These are phyloP conservation scores for Cryphonectria parasitica DNA, from an alignment of 2,329 filamentous ascomycete genomes.

Conservation along the genomic window DNA sequence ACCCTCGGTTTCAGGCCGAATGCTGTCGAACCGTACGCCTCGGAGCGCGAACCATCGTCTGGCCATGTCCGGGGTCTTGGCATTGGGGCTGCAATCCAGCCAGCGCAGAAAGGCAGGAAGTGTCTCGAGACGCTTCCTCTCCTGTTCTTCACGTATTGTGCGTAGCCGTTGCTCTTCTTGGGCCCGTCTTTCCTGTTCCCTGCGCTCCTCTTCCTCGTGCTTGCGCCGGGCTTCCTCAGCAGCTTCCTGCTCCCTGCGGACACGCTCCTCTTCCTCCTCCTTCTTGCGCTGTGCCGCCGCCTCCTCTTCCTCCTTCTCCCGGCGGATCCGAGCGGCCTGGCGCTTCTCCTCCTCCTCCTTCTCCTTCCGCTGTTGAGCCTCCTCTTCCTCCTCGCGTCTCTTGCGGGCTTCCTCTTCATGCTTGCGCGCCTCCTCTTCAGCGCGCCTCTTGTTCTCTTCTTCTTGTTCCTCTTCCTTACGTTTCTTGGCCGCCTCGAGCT, in stretches of 20 bases:
- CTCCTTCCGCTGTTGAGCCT: conserved; percentile 35
- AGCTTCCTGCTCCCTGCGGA: conserved; percentile 51
- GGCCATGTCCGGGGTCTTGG: conserved; percentile 55
- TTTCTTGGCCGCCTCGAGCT: conserved; percentile 30
- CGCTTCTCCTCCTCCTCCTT: conserved; percentile 50
- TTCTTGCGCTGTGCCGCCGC: conserved; percentile 54
- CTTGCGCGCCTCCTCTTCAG: conserved; percentile 39
- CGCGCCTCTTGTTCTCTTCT: conserved; percentile 37
- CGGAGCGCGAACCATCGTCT: conserved; percentile 60
- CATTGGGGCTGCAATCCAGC: conserved; percentile 58
- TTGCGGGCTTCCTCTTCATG: conserved; percentile 37
- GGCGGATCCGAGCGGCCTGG: conserved; percentile 52
- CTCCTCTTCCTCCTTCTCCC: conserved; percentile 56
- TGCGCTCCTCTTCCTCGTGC: conserved; percentile 57
- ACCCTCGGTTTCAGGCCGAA: conserved; percentile 56
- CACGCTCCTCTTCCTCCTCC: conserved; percentile 55
- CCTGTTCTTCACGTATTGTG: conserved; percentile 57
- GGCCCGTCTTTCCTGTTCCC: conserved; percentile 53
- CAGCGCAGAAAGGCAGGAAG: conserved; percentile 64
- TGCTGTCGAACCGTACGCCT: conserved; percentile 67
- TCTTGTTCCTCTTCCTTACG: conserved; percentile 41
- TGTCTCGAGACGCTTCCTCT: conserved; percentile 57
- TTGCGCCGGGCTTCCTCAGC: conserved; percentile 54
- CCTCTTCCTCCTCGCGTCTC: conserved; percentile 43
- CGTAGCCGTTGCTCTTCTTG: conserved; percentile 49